Evolutionary conservation across 495 filamentous ascomycete species (phyloP).

Genomic region (Daldinia caldariorum): DNA sequence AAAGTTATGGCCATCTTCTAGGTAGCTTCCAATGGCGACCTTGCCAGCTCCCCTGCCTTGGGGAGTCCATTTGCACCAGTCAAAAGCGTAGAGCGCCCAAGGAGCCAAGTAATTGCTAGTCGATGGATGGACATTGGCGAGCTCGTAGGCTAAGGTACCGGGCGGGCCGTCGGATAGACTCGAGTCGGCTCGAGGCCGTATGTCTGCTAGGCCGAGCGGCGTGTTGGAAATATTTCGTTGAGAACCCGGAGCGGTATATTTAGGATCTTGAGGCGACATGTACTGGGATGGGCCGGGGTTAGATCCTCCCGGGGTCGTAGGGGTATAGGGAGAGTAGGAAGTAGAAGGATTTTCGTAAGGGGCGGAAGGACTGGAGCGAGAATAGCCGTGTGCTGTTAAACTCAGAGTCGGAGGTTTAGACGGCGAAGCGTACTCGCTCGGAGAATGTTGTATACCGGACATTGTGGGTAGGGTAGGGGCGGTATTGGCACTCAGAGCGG

Average conservation of each 20-base stretch:
- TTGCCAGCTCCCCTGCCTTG: constrained; percentile 83
- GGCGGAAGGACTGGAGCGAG: constrained; percentile 82
- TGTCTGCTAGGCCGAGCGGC: constrained; percentile 89
- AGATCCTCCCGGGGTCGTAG: constrained; percentile 69
- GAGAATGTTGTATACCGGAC: constrained; percentile 62
- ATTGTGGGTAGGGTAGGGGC: constrained; percentile 77
- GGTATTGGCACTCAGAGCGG: constrained; percentile 73
- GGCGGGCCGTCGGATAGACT: constrained; percentile 72
- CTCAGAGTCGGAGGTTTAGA: constrained; percentile 70
- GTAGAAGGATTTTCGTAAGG: constrained; percentile 66
- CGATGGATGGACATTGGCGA: constrained; percentile 59
- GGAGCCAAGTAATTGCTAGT: constrained; percentile 90
- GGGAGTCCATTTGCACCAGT: constrained; percentile 99
- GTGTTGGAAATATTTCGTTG: constrained; percentile 82
- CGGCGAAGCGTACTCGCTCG: constrained; percentile 69
- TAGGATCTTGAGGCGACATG: constrained; percentile 71
- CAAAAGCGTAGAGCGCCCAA: constrained; percentile 94
- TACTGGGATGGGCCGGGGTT: constrained; percentile 63
- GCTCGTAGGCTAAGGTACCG: constrained; percentile 64
- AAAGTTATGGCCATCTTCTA: constrained; percentile 98
- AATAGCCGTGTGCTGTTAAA: constrained; percentile 71
- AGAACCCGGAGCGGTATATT: constrained; percentile 72
- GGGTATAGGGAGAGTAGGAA: constrained; percentile 75
- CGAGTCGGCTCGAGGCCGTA: constrained; percentile 81
- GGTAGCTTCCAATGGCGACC: constrained; percentile 92